A percentile compares a stretch with the other conserved stretches of the same genome.
These are phyloP conservation scores for Curvularia verruculosa DNA, from an alignment of 2,329 filamentous ascomycete species.

Conservation along the genomic window DNA sequence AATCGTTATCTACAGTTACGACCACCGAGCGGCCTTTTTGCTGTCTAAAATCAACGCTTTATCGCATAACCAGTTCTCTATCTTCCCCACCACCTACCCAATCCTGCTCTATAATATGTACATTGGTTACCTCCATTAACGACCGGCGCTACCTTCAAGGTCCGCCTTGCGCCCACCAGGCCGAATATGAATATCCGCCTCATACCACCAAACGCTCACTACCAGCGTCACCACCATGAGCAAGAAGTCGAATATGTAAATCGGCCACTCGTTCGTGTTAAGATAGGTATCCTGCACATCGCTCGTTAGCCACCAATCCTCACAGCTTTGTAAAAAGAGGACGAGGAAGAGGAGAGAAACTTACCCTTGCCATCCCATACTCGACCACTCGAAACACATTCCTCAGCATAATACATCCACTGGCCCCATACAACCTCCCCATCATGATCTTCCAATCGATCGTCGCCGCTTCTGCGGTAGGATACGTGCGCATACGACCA, in stretches of 20 bases:
- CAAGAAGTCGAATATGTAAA: constrained; percentile 39
- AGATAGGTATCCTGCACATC: constrained; percentile 31
- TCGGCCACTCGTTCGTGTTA: constrained; percentile 32
- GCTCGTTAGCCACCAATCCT: not conserved
- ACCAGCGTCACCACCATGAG: constrained; percentile 34
- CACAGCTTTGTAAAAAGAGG: not conserved
- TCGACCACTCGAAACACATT: constrained; percentile 57
- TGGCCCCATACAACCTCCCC: constrained; percentile 47
- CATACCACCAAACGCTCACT: constrained; percentile 35
- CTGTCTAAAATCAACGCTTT: no score
- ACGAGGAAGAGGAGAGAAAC: not conserved
- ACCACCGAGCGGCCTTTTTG: no score
- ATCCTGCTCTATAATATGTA: no score
- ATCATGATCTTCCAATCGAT: constrained; percentile 46
- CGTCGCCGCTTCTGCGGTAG: constrained; percentile 30
- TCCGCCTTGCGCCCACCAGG: not conserved
- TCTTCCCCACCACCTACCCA: no score
- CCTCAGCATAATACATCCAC: constrained; percentile 53
- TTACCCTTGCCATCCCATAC: constrained; percentile 45
- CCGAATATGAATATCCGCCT: constrained; percentile 37
- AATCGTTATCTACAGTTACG: no score
- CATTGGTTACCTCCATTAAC: no score
- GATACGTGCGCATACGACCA: constrained; percentile 46
- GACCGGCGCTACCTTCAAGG: not conserved
- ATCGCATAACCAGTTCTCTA: no score